Evolutionary conservation across 805 yeast species (phyloP), one percentile per base, ranked within the genome.

Genomic region (Zygotorulaspora danielsina): DNA sequence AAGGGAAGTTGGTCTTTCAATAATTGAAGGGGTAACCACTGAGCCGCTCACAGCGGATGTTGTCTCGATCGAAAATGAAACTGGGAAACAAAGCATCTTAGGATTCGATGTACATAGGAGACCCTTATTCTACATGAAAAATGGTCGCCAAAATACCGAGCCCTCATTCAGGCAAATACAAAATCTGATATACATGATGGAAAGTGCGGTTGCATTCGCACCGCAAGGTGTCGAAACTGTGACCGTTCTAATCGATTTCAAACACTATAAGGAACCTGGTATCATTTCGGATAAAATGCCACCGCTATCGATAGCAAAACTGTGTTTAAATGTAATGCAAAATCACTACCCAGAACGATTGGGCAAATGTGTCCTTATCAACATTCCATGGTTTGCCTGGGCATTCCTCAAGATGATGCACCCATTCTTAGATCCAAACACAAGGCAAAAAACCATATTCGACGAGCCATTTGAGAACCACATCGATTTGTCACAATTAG

Each of bases 221-320:
- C 81, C 81, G 4, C 76, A 76, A 32, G 81, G 80, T 24, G 79
- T 73, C 35, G 80, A 76, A 38, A 67, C 75, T 3, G 56, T 76
- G 21, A 76, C 80, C 6, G 65, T 76, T 15, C 60, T 76, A 39
- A 75, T 75, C 27, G 81, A 76, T 55, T 76, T 76, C 57, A 73
- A 75, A 46, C 69, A 72, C 11, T 62, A 59, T 32, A 61, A 55
- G 26, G 64, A 55, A 16, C 58, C 61, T 1, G 67, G 66, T 6
- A 51, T 61, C 11, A 52, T 58, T 11, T 49, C 57, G n/a, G 62
- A 62, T 35, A 58, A 72, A 59, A 55, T 70, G 63, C 80, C 78
- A 3, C 76, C 78, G 2, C 53, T 70, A 19, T 64, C 73, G 22
- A 70, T 71, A 38, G 72, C 76, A 16, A 71, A 70, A 44, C 76